Base-by-base conservation (phyloP, 306 rosid genomes). In the Medicago arabica region DNA sequence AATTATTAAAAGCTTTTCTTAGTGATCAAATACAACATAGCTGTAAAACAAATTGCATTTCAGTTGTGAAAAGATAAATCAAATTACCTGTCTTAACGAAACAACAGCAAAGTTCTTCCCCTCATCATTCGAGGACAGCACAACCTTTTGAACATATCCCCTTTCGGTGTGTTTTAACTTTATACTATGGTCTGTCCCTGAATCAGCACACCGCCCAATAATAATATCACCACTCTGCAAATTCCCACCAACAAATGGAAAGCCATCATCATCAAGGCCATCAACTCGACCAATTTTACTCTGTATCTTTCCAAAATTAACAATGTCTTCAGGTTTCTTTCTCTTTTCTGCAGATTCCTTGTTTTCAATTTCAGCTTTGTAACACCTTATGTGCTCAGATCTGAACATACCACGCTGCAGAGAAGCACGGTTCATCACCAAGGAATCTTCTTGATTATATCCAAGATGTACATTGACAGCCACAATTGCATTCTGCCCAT, bases 401-500 rank as follows among this genome's bases (percentile, higher is more conserved):
- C 96, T 86, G 69, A 95, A 95, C 98, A 95, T 87, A 65, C 99
- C 99, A 40, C 99, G 98, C 90, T 95, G 97, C 87, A 95, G 46
- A 44, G 99, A 95, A 49, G 99, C 91, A 17, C 85, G 88, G 65
- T 95, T 95, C 99, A 95, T 95, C 75, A 95, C 99, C 78, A 95
- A 76, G 38, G 97, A 92, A 82, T 95, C 99, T 74, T 95, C 99
- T 85, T 95, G 98, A 82, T 95, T 95, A 86, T 87, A 95, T 34
- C 99, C 99, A 6, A 89, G 60, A 80, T 95, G 99, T 28, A 95
- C 99, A 74, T 95, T 95, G 79, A 95, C 97, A 53, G 98, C 97
- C 64, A 95, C 99, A 75, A 95, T 95, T 15, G 98, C 98, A 57
- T 84, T 90, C 86, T 95, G 99, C 60, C 99, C 98, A 83, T 92